These are phyloP conservation scores for Phanerochaete carnosa DNA, from an alignment of 768 basidiomycete species.

Conservation along the genomic window DNA sequence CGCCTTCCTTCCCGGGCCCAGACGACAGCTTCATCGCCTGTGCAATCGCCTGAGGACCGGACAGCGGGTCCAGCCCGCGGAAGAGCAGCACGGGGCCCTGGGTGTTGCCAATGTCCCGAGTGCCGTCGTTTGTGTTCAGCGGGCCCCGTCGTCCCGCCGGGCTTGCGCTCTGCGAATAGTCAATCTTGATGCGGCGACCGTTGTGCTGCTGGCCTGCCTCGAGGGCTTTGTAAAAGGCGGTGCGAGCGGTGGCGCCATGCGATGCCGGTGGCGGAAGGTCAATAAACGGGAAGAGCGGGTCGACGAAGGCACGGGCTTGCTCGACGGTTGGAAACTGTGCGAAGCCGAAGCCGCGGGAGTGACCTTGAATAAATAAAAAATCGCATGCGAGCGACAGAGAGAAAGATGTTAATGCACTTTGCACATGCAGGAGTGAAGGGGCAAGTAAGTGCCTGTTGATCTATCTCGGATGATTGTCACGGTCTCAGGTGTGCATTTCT, in stretches of 20 bases:
- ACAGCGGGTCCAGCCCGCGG: conserved; percentile 85
- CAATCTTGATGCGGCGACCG: conserved; percentile 90
- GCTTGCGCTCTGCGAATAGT: conserved; percentile 86
- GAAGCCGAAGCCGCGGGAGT: conserved; percentile 95
- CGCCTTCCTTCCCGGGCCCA: conserved; percentile 73
- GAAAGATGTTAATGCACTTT: conserved; percentile 65
- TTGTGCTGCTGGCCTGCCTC: conserved; percentile 69
- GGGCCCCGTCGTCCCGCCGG: conserved; percentile 59
- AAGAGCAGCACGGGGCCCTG: conserved; percentile 83
- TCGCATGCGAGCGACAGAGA: conserved; percentile 30
- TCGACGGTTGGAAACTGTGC: conserved; percentile 87
- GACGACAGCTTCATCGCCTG: conserved; percentile 81
- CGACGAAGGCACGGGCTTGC: conserved; percentile 88
- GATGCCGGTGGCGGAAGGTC: conserved; percentile 90
- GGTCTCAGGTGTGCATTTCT: conserved; percentile 76
- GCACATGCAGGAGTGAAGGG: conserved; percentile 65
- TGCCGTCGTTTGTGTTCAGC: conserved; percentile 85
- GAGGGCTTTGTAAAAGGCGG: conserved; percentile 70
- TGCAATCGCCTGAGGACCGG: conserved; percentile 84
- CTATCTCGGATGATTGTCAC: conserved; percentile 96
- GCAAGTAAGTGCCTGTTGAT: conserved; percentile 93
- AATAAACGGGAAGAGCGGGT: conserved; percentile 86
- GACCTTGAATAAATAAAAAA: conserved; percentile 68
- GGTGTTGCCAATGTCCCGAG: conserved; percentile 89
- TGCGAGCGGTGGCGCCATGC: conserved; percentile 74